Conservation (phyloP, 75 land plant genomes). For the Selaginella moellendorffii region DNA sequence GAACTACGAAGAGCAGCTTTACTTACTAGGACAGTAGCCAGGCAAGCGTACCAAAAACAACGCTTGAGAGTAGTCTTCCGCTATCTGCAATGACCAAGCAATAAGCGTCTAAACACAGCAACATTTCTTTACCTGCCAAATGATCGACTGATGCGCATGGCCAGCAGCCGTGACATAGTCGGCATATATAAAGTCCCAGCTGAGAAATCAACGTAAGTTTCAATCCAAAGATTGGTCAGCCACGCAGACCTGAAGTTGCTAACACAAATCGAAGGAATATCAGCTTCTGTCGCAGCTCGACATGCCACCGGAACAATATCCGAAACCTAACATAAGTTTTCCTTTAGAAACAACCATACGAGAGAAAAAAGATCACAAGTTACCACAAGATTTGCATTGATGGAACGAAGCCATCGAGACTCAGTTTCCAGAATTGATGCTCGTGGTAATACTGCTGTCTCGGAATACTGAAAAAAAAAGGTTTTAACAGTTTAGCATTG, state of each 20-base stretch:
- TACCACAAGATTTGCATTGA: constrained; percentile 96
- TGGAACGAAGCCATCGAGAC: constrained; percentile 78
- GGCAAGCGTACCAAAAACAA: constrained; percentile 83
- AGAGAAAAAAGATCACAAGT: not conserved
- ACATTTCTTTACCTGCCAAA: constrained; percentile 72
- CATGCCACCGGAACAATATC: constrained; percentile 99
- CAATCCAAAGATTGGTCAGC: not conserved
- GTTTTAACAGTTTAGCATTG: not conserved
- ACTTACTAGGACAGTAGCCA: constrained; percentile 97
- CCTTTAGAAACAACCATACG: not conserved
- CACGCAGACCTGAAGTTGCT: constrained; percentile 96
- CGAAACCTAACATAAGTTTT: constrained; percentile 39
- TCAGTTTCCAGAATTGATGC: constrained; percentile 65
- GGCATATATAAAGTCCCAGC: constrained; percentile 99
- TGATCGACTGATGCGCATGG: constrained; percentile 72
- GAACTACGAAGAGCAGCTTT: too few relatives aligned
- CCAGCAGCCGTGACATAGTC: constrained; percentile 99
- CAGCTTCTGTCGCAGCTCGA: constrained; percentile 94
- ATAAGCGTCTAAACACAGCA: not conserved
- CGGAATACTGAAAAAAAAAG: constrained; percentile 39
- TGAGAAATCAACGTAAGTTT: constrained; percentile 15
- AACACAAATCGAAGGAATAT: constrained; percentile 92
- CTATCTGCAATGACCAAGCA: constrained; percentile 41
- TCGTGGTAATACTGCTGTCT: constrained; percentile 90
- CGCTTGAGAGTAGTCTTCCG: constrained; percentile 95